Percentiles rank a stretch among this genome's conserved stretches.
Evolutionary conservation across 768 basidiomycete genomes (phyloP).

Genomic region (Boletus rex-veris): DNA sequence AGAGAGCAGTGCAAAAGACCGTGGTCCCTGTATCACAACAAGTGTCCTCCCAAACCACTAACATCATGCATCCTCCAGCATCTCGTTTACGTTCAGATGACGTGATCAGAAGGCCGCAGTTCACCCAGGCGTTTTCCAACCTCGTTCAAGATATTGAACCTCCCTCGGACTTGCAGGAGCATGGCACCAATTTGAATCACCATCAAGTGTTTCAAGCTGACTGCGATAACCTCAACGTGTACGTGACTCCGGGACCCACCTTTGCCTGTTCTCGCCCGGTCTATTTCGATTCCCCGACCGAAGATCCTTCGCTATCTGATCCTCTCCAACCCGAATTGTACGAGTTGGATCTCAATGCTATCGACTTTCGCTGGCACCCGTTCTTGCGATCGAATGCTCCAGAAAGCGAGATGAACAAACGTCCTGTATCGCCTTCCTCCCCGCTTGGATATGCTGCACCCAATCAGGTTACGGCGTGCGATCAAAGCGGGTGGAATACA

Average conservation of each 20-base stretch:
- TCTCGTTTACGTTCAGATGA: constrained; percentile 19
- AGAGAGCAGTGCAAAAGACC: constrained; percentile 1
- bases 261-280: constrained; percentile 31
- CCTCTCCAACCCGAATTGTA: constrained; percentile 36
- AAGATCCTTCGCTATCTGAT: constrained; percentile 43
- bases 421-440: background rate
- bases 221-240: constrained; percentile 23
- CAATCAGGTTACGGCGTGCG: constrained; percentile 1
- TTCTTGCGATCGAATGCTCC: constrained; percentile 36
- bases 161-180: constrained; percentile 16
- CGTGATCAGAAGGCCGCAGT: constrained; percentile 4
- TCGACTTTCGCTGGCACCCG: constrained; percentile 57
- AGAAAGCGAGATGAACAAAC: constrained; percentile 1
- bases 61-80: constrained; percentile 11
- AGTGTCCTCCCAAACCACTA: constrained; percentile 1
- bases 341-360: constrained; percentile 36
- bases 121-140: constrained; percentile 2
- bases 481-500: constrained; percentile 17
- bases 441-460: constrained; percentile 2
- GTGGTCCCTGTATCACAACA: constrained; percentile 7
- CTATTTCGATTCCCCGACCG: constrained; percentile 52
- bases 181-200: background rate
- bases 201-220: constrained; percentile 1
- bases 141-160: constrained; percentile 1
- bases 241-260: constrained; percentile 50